Conservation (phyloP, 305 asterid genomes). For the Ilex paraguariensis region DNA sequence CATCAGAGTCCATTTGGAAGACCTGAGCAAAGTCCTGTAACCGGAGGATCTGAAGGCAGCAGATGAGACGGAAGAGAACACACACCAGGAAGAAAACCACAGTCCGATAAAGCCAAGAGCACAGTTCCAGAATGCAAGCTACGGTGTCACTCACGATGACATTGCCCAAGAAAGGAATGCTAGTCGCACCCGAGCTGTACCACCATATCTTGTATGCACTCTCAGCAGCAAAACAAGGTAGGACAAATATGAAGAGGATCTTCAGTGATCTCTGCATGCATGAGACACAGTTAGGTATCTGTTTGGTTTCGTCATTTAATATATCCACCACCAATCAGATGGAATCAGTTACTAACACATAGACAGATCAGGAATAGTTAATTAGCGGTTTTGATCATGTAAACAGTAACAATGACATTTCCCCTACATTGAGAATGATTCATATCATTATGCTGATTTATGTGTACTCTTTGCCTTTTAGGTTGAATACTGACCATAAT, state of each 20-base stretch:
- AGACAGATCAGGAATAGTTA: neutral
- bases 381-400: neutral
- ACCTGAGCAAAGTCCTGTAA: slow-evolving; percentile 75
- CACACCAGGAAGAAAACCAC: slow-evolving; percentile 83
- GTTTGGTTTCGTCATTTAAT: neutral
- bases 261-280: slow-evolving; percentile 67
- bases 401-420: no score
- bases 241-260: slow-evolving; percentile 62
- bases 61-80: slow-evolving; percentile 78
- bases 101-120: slow-evolving; percentile 89
- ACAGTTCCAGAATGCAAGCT: slow-evolving; percentile 73
- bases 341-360: neutral
- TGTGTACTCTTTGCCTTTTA: no score
- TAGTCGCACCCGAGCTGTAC: slow-evolving; percentile 81
- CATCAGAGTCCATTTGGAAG: slow-evolving; percentile 62
- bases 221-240: slow-evolving; percentile 85
- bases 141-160: slow-evolving; percentile 64
- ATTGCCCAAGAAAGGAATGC: slow-evolving; percentile 80
- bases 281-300: slow-evolving; percentile 2
- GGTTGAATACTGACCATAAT: no score
- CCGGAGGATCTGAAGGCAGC: slow-evolving; percentile 87
- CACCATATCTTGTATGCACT: slow-evolving; percentile 82
- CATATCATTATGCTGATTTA: no score
- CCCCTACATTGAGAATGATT: neutral
- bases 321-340: neutral